These are phyloP conservation scores for Ricinus communis DNA, from an alignment of 345 rosid genomes.

Conservation along the genomic window DNA sequence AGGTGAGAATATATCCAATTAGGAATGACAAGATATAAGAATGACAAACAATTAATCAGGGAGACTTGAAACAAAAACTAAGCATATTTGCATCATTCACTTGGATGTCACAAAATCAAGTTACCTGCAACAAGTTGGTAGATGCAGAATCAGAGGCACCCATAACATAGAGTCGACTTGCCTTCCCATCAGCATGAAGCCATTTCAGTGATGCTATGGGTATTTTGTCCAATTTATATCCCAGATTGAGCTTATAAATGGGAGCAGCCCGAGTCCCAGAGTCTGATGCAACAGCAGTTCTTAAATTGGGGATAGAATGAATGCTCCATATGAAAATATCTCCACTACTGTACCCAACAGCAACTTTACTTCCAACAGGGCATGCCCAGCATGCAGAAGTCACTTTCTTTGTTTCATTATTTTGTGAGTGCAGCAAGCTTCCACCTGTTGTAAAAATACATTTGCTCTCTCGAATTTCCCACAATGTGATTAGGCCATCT, in stretches of 20 bases:
- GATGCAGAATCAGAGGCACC: conserved; percentile 56
- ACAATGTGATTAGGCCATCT: conserved; percentile 66
- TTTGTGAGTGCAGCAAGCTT: conserved; percentile 43
- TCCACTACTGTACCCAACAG: conserved; percentile 77
- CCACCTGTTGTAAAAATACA: conserved; percentile 58
- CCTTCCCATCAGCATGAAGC: conserved; percentile 65
- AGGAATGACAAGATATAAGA: background rate
- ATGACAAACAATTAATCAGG: background rate
- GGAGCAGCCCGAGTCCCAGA: conserved; percentile 43
- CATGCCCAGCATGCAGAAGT: conserved; percentile 92
- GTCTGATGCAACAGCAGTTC: conserved; percentile 40
- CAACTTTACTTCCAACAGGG: conserved; percentile 76
- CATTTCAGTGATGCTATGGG: conserved; percentile 73
- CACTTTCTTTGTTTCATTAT: conserved; percentile 64
- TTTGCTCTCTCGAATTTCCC: conserved; percentile 77
- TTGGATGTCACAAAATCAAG: conserved; percentile 2
- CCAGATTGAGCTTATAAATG: conserved; percentile 73
- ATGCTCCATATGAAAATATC: conserved; percentile 74
- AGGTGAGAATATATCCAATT: conserved; percentile 1
- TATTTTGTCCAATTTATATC: conserved; percentile 68
- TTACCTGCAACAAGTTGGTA: conserved; percentile 59
- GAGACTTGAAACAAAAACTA: background rate
- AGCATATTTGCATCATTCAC: background rate
- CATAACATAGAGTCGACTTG: conserved; percentile 66
- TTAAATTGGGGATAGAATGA: conserved; percentile 40